phyloP scores from a whole-genome alignment of 2,329 filamentous ascomycete genomes.

The Penicillium sp. region DNA sequence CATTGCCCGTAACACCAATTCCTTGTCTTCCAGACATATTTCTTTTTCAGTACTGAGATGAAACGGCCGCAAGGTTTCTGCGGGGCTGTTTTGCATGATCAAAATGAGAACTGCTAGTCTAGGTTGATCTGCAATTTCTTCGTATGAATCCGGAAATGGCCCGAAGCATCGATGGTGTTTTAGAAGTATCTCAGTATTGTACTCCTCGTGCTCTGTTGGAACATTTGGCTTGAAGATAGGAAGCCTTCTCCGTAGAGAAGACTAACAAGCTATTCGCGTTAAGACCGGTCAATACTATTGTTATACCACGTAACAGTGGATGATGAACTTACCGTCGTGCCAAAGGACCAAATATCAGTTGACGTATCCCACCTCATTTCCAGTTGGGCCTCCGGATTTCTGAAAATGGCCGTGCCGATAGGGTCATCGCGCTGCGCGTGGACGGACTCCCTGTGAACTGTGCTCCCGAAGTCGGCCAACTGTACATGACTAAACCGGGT shows the following conservation, averaged over 20 bases:
- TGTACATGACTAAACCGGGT: conserved; percentile 29
- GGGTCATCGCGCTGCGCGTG: conserved; percentile 23
- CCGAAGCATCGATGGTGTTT: too few species aligned
- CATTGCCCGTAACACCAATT: too few species aligned
- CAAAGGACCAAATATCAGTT: conserved; percentile 36
- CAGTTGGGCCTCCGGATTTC: conserved; percentile 32
- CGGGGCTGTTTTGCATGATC: too few species aligned
- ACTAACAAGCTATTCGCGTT: not conserved
- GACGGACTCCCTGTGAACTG: conserved; percentile 21
- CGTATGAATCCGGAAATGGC: too few species aligned
- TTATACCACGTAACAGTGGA: not conserved
- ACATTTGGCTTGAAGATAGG: too few species aligned
- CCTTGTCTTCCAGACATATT: too few species aligned
- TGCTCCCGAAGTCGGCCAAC: conserved; percentile 29
- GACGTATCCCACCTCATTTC: conserved; percentile 29
- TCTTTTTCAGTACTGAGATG: too few species aligned
- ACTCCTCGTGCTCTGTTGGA: too few species aligned
- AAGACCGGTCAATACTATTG: not conserved
- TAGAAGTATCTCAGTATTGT: too few species aligned
- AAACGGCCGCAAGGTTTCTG: too few species aligned
- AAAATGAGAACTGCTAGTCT: too few species aligned
- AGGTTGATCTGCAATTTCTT: too few species aligned
- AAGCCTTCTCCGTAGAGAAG: not conserved
- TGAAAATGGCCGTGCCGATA: conserved; percentile 30
- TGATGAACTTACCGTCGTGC: conserved; percentile 25